Base-by-base conservation (phyloP, 2,329 filamentous ascomycete genomes). In the Venturiaceae sp. region DNA sequence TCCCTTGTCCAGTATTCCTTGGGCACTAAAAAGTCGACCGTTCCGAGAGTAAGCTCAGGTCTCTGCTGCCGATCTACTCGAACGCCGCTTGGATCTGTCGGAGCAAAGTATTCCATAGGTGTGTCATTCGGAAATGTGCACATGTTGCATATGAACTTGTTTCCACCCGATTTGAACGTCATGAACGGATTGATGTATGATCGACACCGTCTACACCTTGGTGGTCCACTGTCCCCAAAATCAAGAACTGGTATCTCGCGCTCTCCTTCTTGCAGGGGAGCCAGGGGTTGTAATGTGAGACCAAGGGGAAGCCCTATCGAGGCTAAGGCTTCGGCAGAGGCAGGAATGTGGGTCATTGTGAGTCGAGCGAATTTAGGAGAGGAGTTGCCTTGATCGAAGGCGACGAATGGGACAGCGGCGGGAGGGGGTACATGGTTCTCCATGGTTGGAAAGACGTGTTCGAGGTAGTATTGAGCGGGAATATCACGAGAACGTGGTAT, bases 151-250 rank as follows among this genome's bases (percentile, higher is more conserved):
- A 96, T 90, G 70, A 96, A 95, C 71, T 95, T 96, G 75, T 92
- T 96, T 59, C 94, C 94, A 37, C 92, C 92, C 16, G 88, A 87
- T 60, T 88, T 83, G 80, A 99, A 99, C 69, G 92, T 88, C 94
- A 99, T 97, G 71, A 99, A 99, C 1, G 94, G 94, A 69, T 99
- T 99, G 75, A 99, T 95, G 74, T 99, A 99, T 14, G 92, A 88
- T 69, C 94, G 83, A 77, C 94, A 99, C 74, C 94, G 82, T 66
- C 90, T 84, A 74, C 94, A 99, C 71, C 94, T 83, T 23, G 94
- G 94, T 41, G 94, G 94, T 0, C 94, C 94, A 39, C 77, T 76
- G 44, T 96, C 91, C 53, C 94, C 94, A 78, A 97, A 99, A 74
- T 99, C 94, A 26, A 99, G 80, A 4, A 99, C 87, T 0, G 94